A percentile compares a stretch with the other conserved stretches of the same genome.
Conservation (phyloP, 2,329 filamentous ascomycete species). For the Didymella pomorum region DNA sequence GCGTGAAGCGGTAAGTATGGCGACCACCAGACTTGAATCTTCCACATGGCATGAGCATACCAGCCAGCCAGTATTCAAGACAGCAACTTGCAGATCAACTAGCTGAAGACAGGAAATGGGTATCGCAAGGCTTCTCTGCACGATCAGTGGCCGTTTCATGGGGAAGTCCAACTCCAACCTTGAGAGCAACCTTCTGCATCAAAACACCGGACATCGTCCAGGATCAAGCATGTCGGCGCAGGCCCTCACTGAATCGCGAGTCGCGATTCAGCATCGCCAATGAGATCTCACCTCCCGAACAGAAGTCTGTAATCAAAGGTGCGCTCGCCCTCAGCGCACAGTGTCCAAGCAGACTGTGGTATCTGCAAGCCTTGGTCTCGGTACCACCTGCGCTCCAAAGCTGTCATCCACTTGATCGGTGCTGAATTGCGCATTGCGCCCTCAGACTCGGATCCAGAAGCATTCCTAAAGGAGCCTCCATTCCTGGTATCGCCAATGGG, state of each 20-base stretch:
- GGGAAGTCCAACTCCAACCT: neutral
- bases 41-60: neutral
- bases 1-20: neutral
- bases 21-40: neutral
- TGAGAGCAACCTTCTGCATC: neutral
- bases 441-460: neutral
- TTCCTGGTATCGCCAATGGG: constrained; percentile 1
- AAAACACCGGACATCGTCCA: neutral
- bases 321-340: neutral
- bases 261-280: neutral
- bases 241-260: neutral
- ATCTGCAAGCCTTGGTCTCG: neutral
- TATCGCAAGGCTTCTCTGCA: neutral
- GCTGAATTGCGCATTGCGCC: neutral
- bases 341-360: neutral
- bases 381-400: constrained; percentile 14
- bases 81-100: neutral
- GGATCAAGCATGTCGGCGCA: neutral
- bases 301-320: neutral
- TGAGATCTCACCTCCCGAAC: neutral
- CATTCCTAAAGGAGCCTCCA: neutral
- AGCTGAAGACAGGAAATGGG: neutral
- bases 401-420: constrained; percentile 9
- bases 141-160: neutral
- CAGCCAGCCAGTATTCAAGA: neutral